Evolutionary conservation across 768 basidiomycete species (phyloP).

Genomic region (Brasilioporus rufonigricans): DNA sequence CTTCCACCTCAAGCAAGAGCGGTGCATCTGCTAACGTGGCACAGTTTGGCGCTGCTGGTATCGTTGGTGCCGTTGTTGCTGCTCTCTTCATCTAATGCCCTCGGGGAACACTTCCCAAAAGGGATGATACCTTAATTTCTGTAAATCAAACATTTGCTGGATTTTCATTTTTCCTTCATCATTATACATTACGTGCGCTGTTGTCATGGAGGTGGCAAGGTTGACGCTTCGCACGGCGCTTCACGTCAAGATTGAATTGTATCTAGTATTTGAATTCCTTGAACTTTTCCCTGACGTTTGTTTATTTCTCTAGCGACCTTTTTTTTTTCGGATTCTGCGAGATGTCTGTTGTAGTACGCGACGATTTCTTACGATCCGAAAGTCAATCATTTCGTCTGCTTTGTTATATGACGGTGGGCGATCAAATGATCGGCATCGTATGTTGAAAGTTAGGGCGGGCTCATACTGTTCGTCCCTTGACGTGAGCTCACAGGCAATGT

Average conservation of each 20-base stretch:
- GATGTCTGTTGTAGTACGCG: too few relatives aligned
- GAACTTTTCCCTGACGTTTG: too few relatives aligned
- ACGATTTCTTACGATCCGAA: too few relatives aligned
- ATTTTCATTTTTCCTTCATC: constrained; percentile 16
- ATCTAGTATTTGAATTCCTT: neutral
- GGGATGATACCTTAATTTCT: constrained; percentile 21
- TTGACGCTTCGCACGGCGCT: constrained; percentile 6
- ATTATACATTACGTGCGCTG: constrained; percentile 15
- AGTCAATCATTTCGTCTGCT: too few relatives aligned
- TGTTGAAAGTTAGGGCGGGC: too few relatives aligned
- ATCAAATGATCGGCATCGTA: too few relatives aligned
- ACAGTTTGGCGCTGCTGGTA: constrained; percentile 44
- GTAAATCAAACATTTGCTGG: constrained; percentile 8
- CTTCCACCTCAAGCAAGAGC: constrained; percentile 30
- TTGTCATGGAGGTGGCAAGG: neutral
- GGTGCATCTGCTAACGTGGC: constrained; percentile 42
- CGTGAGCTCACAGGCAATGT: too few relatives aligned
- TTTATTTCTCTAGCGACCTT: constrained; percentile 1
- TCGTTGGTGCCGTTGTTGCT: constrained; percentile 33
- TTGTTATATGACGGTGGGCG: too few relatives aligned
- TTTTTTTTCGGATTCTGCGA: too few relatives aligned
- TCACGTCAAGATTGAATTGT: too few relatives aligned
- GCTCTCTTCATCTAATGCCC: constrained; percentile 38
- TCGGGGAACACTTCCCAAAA: constrained; percentile 1
- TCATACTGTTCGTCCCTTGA: too few relatives aligned